phyloP scores from a whole-genome alignment of 257 asterid species.

The Euphrasia confusa region DNA sequence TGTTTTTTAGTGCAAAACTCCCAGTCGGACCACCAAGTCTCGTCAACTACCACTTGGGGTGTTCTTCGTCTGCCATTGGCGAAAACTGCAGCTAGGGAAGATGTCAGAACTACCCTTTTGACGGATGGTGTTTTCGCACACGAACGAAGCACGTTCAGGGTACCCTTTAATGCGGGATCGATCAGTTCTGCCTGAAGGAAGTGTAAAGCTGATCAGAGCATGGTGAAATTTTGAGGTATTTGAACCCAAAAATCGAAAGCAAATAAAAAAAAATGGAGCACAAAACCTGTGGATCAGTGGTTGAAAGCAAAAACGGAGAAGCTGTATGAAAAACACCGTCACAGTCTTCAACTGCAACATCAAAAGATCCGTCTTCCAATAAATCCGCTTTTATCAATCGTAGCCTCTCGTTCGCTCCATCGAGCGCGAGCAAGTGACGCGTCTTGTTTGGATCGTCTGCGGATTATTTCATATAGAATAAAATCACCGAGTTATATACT shows the following conservation, averaged over 20 bases:
- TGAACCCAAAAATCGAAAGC: not conserved
- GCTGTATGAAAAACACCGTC: slow-evolving; percentile 10
- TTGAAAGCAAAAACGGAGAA: slow-evolving; percentile 1
- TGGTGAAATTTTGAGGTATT: not conserved
- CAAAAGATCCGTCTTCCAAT: not conserved
- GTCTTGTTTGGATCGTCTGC: not conserved
- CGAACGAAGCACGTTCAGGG: no score
- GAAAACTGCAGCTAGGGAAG: no score
- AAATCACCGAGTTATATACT: not conserved
- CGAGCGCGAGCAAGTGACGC: not conserved
- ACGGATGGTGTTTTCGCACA: no score
- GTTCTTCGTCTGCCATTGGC: no score
- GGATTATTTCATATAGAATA: not conserved
- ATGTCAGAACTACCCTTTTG: no score
- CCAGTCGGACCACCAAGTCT: no score
- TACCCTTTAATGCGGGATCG: not conserved
- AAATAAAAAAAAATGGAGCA: not conserved
- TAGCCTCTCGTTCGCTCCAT: not conserved
- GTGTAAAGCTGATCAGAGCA: not conserved
- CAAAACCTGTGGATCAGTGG: slow-evolving; percentile 7
- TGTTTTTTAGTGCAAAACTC: not conserved
- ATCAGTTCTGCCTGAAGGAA: not conserved
- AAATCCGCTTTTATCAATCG: not conserved
- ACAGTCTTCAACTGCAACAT: not conserved
- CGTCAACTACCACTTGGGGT: no score